phyloP scores from a whole-genome alignment of 129 eudicot genomes.

The Pittosporum tobira region DNA sequence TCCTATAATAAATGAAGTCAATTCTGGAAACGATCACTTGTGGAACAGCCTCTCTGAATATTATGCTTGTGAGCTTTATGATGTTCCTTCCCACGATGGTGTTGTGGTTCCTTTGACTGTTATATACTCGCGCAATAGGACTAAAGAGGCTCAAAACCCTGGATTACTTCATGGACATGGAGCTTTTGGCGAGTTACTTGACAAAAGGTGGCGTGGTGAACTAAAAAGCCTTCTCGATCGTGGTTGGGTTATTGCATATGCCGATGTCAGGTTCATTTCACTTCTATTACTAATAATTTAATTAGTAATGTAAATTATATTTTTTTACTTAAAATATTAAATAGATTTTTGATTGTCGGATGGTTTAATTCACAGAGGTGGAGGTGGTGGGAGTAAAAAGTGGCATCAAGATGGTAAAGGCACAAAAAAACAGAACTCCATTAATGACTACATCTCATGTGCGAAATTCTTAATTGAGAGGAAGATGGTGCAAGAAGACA shows the following conservation, averaged over 20 bases:
- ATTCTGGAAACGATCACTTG: conserved; percentile 25
- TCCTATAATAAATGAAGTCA: conserved; percentile 9
- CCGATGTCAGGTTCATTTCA: conserved; percentile 79
- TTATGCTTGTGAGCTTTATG: conserved; percentile 73
- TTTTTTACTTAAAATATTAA: background rate
- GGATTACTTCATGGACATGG: conserved; percentile 94
- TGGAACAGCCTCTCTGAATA: conserved; percentile 90
- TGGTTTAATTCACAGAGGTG: conserved; percentile 54
- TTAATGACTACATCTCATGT: conserved; percentile 62
- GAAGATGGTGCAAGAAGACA: conserved; percentile 53
- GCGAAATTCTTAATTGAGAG: conserved; percentile 62
- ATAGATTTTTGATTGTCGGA: background rate
- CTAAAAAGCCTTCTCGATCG: conserved; percentile 92
- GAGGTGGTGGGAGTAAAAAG: conserved; percentile 80
- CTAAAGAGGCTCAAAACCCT: conserved; percentile 44
- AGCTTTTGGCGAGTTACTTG: conserved; percentile 91
- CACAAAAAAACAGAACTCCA: conserved; percentile 50
- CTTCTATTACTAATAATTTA: background rate
- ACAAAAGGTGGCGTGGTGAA: conserved; percentile 86
- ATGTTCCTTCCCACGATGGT: conserved; percentile 70
- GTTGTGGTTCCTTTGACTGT: conserved; percentile 64
- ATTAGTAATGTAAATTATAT: too few species aligned
- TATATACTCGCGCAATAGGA: conserved; percentile 58
- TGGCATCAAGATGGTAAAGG: conserved; percentile 86
- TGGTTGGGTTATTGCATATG: conserved; percentile 95